Evolutionary conservation across 2,329 filamentous ascomycete genomes (phyloP).

Genomic region (Ilyonectria robusta): DNA sequence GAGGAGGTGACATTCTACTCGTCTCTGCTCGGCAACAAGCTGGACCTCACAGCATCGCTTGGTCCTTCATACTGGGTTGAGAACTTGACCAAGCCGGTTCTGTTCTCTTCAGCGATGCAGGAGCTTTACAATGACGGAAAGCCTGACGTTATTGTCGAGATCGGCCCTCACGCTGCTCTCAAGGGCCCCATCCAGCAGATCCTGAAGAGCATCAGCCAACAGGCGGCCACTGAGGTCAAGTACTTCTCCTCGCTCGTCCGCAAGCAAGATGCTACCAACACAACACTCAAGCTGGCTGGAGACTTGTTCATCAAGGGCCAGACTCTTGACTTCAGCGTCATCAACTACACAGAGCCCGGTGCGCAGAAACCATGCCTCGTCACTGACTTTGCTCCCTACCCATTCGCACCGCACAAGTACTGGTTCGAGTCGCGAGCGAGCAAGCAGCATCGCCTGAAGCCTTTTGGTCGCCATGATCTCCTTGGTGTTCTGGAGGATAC

Average conservation of each 20-base stretch:
- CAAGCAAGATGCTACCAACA: conserved; percentile 64
- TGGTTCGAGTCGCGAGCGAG: conserved; percentile 64
- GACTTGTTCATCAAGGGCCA: conserved; percentile 62
- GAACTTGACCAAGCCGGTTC: conserved; percentile 58
- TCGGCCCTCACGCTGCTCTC: conserved; percentile 65
- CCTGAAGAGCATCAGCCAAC: conserved; percentile 59
- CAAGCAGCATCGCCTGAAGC: conserved; percentile 58
- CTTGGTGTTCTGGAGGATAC: conserved; percentile 61
- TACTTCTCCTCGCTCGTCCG: conserved; percentile 65
- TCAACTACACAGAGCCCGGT: conserved; percentile 57
- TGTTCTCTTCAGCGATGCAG: conserved; percentile 54
- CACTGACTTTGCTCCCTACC: conserved; percentile 62
- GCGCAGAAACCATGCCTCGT: conserved; percentile 48
- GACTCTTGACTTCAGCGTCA: conserved; percentile 58
- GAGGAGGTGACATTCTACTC: conserved; percentile 60
- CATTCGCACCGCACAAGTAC: conserved; percentile 62
- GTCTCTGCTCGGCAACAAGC: conserved; percentile 59
- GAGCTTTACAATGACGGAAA: conserved; percentile 32
- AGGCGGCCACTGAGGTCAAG: conserved; percentile 56
- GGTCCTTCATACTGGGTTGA: conserved; percentile 62
- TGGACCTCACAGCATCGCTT: conserved; percentile 54
- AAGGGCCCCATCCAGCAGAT: conserved; percentile 67
- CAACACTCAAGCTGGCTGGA: conserved; percentile 60
- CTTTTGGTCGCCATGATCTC: conserved; percentile 59
- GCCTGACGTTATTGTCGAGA: conserved; percentile 56